Base-by-base conservation (phyloP, 2,329 filamentous ascomycete species). In the Alternaria incomplexa region DNA sequence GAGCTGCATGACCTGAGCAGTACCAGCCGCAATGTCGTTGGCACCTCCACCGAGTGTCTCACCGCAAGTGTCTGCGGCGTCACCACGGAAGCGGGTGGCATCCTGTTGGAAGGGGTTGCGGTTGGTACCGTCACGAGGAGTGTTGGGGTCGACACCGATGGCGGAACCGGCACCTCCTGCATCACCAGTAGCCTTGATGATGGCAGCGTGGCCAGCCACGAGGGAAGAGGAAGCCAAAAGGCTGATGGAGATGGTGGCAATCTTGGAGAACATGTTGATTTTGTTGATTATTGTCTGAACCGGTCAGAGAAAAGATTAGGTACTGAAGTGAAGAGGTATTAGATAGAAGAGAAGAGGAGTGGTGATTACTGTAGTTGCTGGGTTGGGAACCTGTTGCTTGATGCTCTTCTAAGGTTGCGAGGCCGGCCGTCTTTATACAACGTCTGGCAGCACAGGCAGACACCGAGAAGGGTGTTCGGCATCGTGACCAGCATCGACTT, bases 31-130 rank as follows among this genome's bases (percentile, higher is more conserved):
- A 68, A 88, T 75, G 62, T 86, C 76, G 81, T 90, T 90, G 79
- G 79, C 78, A 59, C 88, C 88, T 59, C 73, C 79, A 51, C 74
- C 84, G 58, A 89, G 76, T 12, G 88, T 90, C 82, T 89, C 85
- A 65, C 88, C 87, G 68, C 88, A 83, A 23, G 83, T 83, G 43
- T 84, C 83, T 12, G 83, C 85, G 13, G 83, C 77, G 43, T 79
- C 81, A 44, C 86, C 86, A 56, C 81, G 81, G 84, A 90, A 90
- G 59, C 87, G 86, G 56, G 88, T 91, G 54, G 84, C 83, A 68
- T 90, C 89, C 66, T 86, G 84, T 80, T 91, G 88, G 82, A 89
- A 90, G 48, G 88, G 88, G 53, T 84, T 80, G 63, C 88, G 84
- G 12, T 81, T 76, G 22, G 88, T 89, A 44, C 88, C 88, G 67